These are phyloP conservation scores for Fraxinus americana DNA, from an alignment of 257 asterid genomes.

Conservation along the genomic window DNA sequence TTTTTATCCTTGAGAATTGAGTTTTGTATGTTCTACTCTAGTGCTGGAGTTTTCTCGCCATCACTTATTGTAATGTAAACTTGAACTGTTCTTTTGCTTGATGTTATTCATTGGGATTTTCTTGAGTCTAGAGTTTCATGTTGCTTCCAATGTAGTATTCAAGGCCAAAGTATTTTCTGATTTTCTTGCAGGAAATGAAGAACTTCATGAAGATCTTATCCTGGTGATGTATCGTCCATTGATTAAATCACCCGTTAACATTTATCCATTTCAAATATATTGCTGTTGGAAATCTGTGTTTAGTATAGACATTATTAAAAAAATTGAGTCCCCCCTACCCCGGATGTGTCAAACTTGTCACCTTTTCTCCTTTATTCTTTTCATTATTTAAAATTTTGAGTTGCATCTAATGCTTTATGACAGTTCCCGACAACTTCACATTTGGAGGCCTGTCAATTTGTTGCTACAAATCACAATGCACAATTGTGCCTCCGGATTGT, in stretches of 20 bases:
- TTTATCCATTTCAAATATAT: slow-evolving; percentile 22
- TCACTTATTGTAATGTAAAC: slow-evolving; percentile 13
- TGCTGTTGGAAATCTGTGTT: slow-evolving; percentile 27
- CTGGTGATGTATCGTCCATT: slow-evolving; percentile 56
- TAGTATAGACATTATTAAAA: slow-evolving; percentile 18
- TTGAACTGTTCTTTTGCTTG: slow-evolving; percentile 22
- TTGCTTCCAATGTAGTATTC: slow-evolving; percentile 16
- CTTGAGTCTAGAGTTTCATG: slow-evolving; percentile 5
- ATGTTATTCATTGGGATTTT: not conserved
- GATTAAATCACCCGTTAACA: slow-evolving; percentile 9
- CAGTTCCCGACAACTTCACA: slow-evolving; percentile 95
- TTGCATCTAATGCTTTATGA: slow-evolving; percentile 32
- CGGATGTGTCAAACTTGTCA: slow-evolving; percentile 6
- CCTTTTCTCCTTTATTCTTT: slow-evolving; percentile 21
- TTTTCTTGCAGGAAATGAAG: slow-evolving; percentile 79
- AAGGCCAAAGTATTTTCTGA: slow-evolving; percentile 31
- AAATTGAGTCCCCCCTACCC: slow-evolving; percentile 12
- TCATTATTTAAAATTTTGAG: slow-evolving; percentile 4
- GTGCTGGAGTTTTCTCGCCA: slow-evolving; percentile 19
- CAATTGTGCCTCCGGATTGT: slow-evolving; percentile 92
- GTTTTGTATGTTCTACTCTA: slow-evolving; percentile 13
- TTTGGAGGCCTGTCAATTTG: slow-evolving; percentile 89
- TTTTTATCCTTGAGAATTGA: slow-evolving; percentile 15
- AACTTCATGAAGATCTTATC: slow-evolving; percentile 65
- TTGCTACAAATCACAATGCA: slow-evolving; percentile 66